Base-by-base conservation (phyloP, 1,284 basidiomycete species). In the Trichosporon ovoides region DNA sequence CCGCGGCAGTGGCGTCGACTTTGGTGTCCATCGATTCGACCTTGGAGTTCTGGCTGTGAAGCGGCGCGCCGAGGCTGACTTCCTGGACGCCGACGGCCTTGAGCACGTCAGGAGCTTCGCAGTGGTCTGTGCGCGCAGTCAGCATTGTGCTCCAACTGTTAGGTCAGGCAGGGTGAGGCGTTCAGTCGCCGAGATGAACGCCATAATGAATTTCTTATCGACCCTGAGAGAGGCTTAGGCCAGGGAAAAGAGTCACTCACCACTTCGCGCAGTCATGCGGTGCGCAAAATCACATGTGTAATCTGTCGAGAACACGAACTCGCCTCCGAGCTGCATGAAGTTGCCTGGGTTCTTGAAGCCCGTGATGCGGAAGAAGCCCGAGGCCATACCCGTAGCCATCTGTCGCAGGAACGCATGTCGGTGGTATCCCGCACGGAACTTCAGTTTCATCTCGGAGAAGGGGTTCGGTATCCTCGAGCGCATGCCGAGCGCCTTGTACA, bases 281-380 rank as follows among this genome's bases (percentile, higher is more conserved):
- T 77, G 76, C 3, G 74, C 75, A 60, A 76, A 77, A 4, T 70
- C 66, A 56, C 72, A 74, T 13, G 59, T 63, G 52, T 62, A 67
- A 3, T 67, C 68, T 1, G 68, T 60, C 0, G 61, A 59, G 10
- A 77, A 62, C 28, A 77, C 68, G 58, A 77, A 77, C 59, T 78
- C 76, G 33, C 77, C 77, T 10, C 77, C 77, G 9, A 77, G 67
- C 54, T 78, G 77, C 7, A 65, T 64, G n/a, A 76, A 61, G 35
- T 65, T 74, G 4, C 77, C 77, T 38, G 73, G 71, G 49, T 72
- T 73, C n/a, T 33, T 52, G 24, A 59, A 51, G 14, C 43, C 43
- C 3, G 50, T 51, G 2, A 59, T 37, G 4, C 53, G 58, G 40
- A 59, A 59, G 24, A 59, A 34, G 38, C 58, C 58, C 6, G 33